Evolutionary conservation across 2,329 filamentous ascomycete genomes (phyloP), one percentile per base, ranked within the genome.

Genomic region (Simplicillium aogashimaense): DNA sequence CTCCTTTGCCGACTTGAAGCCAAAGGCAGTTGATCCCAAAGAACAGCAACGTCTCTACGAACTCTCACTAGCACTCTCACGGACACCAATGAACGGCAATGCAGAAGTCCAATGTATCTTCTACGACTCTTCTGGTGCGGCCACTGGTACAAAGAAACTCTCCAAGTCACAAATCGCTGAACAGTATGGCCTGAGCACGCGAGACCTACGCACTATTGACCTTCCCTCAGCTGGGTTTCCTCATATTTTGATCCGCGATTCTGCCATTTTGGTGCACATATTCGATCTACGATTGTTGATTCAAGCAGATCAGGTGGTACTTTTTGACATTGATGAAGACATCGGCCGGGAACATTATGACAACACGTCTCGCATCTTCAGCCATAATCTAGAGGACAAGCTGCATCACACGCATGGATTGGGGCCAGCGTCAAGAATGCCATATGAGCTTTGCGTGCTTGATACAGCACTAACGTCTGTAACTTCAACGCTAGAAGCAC

Each of bases 281-380:
- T 61, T 61, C 42, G 53, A 54, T 36, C 43, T 62, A 20, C 57
- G 59, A n/a, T 49, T 61, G 18, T 43, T 62, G 7, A 49, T 61
- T 16, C 53, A 59, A 39, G 46, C 52, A 2, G 52, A 60, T 39
- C 50, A 50, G 20, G 49, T 54, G 1, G 46, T 59, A 7, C 44
- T 60, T 2, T 52, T 61, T 36, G 47, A 54, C 17, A 17, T 54
- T 1, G 47, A 49, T 4, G 34, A 20, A n/a, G 25, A 36, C 0
- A 43, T 42, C 1, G 20, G 35, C 35, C 7, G 13, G 11, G 12
- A 25, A 15, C 35, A 47, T 13, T n/a, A 35, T 28, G 25, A 42
- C 35, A 35, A 29, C 18, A 37, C 36, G 13, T 38, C 25, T 12
- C 40, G 40, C 29, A 36, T 54, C 4, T 55, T 59, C 28, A 43